phyloP scores from a whole-genome alignment of 2,329 filamentous ascomycete species.

The Apiospora koreana region DNA sequence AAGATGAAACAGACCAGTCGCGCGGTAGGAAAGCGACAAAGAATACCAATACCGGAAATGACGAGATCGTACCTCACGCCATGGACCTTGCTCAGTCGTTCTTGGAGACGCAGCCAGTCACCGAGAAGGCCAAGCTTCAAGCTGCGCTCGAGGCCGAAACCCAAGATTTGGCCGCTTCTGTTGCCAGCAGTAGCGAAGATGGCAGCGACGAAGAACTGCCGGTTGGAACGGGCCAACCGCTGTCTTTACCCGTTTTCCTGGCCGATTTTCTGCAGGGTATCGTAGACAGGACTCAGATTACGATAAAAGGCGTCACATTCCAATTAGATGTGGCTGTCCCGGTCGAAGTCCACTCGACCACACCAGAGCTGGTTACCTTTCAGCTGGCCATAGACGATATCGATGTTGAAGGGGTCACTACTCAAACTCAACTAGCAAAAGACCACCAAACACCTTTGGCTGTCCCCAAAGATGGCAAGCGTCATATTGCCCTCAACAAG shows the following conservation, averaged over 20 bases:
- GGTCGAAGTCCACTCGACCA: slow-evolving; percentile 45
- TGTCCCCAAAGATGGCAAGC: slow-evolving; percentile 62
- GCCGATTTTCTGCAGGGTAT: slow-evolving; percentile 74
- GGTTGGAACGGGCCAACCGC: slow-evolving; percentile 68
- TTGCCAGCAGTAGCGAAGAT: slow-evolving; percentile 60
- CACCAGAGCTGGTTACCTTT: slow-evolving; percentile 60
- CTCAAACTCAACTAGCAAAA: slow-evolving; percentile 28
- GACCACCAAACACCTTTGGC: slow-evolving; percentile 36
- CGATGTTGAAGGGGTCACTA: slow-evolving; percentile 67
- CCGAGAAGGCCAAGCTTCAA: slow-evolving; percentile 68
- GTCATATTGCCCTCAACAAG: slow-evolving; percentile 62
- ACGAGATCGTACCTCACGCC: slow-evolving; percentile 8
- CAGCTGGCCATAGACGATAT: slow-evolving; percentile 66
- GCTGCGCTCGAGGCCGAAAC: slow-evolving; percentile 66
- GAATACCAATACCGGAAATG: neutral
- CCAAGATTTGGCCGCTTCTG: slow-evolving; percentile 62
- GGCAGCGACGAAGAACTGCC: slow-evolving; percentile 60
- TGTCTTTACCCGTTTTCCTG: slow-evolving; percentile 71
- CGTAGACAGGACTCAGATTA: slow-evolving; percentile 68
- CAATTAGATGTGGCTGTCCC: slow-evolving; percentile 64
- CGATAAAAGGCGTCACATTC: slow-evolving; percentile 65
- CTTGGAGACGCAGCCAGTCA: slow-evolving; percentile 67
- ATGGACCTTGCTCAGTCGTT: slow-evolving; percentile 71
- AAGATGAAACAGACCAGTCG: neutral
- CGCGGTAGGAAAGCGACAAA: neutral